These are phyloP conservation scores for Hyaloscypha finlandica DNA, from an alignment of 495 filamentous ascomycete species.

Conservation along the genomic window DNA sequence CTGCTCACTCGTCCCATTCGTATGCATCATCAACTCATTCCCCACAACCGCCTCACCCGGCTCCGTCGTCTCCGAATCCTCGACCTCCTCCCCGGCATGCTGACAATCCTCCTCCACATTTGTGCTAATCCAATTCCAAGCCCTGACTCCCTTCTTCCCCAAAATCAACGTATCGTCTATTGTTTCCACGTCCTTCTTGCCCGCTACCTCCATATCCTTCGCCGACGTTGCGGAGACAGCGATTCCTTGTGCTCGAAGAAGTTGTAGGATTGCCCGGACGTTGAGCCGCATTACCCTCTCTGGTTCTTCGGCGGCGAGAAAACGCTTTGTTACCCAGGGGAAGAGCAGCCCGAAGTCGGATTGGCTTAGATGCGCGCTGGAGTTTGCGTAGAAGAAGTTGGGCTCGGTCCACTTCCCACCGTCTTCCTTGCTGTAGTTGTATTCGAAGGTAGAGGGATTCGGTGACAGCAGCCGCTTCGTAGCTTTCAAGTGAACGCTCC, in stretches of 20 bases:
- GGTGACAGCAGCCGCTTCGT: conserved; percentile 59
- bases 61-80: conserved; percentile 16
- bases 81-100: conserved; percentile 7
- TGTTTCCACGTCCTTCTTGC: background rate
- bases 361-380: conserved; percentile 70
- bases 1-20: conserved; percentile 4
- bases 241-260: conserved; percentile 52
- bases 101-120: conserved; percentile 16
- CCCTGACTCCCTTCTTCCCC: conserved; percentile 13
- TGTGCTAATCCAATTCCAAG: conserved; percentile 28
- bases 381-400: conserved; percentile 61
- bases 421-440: conserved; percentile 29
- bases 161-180: conserved; percentile 28
- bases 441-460: conserved; percentile 41
- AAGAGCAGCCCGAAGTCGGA: conserved; percentile 80
- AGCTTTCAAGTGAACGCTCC: conserved; percentile 62
- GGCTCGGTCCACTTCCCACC: conserved; percentile 34
- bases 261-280: conserved; percentile 60
- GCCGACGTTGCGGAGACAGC: conserved; percentile 52
- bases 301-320: conserved; percentile 61
- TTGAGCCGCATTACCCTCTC: conserved; percentile 65
- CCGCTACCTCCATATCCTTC: conserved; percentile 45
- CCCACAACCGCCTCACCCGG: conserved; percentile 17
- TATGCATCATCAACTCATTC: conserved; percentile 22
- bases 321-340: conserved; percentile 60